Conservation (phyloP, 1,284 basidiomycete species). For the Apiotrichum akiyoshidainum region DNA sequence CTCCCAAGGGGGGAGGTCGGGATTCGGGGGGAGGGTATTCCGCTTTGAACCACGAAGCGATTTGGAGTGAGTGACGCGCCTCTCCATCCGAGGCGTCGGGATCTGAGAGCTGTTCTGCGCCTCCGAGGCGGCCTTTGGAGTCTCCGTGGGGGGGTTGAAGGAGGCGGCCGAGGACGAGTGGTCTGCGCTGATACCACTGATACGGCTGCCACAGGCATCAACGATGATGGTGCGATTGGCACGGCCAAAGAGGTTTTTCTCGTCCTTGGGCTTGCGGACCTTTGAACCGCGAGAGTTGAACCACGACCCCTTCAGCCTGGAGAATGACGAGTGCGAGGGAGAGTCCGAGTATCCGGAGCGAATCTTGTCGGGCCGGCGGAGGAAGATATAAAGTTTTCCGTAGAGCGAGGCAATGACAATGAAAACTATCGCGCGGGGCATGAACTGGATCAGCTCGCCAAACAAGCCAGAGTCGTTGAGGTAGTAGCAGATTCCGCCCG, state of each 20-base stretch:
- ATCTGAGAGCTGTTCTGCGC: too few species aligned
- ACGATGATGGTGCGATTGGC: constrained; percentile 8
- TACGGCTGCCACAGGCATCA: constrained; percentile 1
- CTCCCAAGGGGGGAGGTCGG: constrained; percentile 50
- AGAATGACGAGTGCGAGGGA: constrained; percentile 12
- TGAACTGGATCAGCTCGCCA: constrained; percentile 50
- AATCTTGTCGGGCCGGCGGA: constrained; percentile 51
- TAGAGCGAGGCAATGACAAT: constrained; percentile 47
- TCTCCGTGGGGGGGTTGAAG: not conserved
- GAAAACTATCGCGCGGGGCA: constrained; percentile 46
- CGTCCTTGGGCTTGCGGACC: too few species aligned
- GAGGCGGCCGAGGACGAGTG: not conserved
- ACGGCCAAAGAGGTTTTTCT: not conserved
- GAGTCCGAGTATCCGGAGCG: constrained; percentile 34
- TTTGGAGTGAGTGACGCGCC: not conserved
- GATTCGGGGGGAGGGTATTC: not conserved
- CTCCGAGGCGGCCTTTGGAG: not conserved
- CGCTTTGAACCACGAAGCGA: not conserved
- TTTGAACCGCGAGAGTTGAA: constrained; percentile 2
- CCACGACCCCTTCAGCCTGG: constrained; percentile 8
- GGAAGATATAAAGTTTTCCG: constrained; percentile 49
- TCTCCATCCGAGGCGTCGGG: not conserved
- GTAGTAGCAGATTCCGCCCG: constrained; percentile 48
- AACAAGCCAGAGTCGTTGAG: constrained; percentile 41
- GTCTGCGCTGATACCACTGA: not conserved